A percentile compares a stretch with the other conserved stretches of the same genome.
Conservation (phyloP, 2,329 filamentous ascomycete species). For the Monilinia vaccinii-corymbosi region DNA sequence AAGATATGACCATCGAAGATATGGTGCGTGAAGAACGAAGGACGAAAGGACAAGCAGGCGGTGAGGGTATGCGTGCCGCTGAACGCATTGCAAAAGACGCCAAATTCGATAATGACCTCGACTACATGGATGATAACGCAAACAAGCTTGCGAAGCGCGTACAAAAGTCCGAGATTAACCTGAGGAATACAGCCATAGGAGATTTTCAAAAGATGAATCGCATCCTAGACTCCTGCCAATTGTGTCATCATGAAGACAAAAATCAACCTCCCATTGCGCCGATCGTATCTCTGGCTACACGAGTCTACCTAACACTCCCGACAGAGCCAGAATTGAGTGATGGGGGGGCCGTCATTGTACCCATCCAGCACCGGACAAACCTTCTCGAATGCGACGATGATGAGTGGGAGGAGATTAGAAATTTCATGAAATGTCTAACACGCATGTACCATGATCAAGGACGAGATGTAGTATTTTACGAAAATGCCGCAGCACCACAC, state of each 20-base stretch:
- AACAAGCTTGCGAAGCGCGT: constrained; percentile 78
- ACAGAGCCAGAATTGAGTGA: constrained; percentile 81
- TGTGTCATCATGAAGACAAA: constrained; percentile 87
- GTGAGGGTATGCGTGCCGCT: constrained; percentile 73
- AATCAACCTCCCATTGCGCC: constrained; percentile 70
- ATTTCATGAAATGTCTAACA: constrained; percentile 96
- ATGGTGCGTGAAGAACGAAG: constrained; percentile 94
- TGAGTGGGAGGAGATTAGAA: constrained; percentile 97
- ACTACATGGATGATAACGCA: constrained; percentile 97
- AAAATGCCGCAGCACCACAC: constrained; percentile 79
- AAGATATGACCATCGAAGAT: constrained; percentile 92
- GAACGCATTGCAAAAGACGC: constrained; percentile 90
- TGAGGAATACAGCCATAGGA: constrained; percentile 77
- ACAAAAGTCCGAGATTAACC: constrained; percentile 77
- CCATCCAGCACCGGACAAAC: constrained; percentile 77
- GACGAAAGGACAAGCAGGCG: constrained; percentile 66
- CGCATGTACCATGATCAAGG: constrained; percentile 92
- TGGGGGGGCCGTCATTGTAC: constrained; percentile 80
- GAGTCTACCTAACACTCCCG: constrained; percentile 79
- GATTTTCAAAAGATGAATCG: constrained; percentile 87
- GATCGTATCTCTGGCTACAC: constrained; percentile 74
- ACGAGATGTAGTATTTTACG: constrained; percentile 91
- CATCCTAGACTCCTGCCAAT: constrained; percentile 76
- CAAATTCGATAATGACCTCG: constrained; percentile 85
- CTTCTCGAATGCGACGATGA: constrained; percentile 97